These are phyloP conservation scores for Daucus carota DNA, from an alignment of 129 eudicot species.

Conservation along the genomic window DH1_v3.0 NC_030382.2:44248001-44248500, in stretches of 20 bases:
- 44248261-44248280: conserved; percentile 81
- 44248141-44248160: neutral
- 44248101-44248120: conserved; percentile 39
- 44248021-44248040: conserved; percentile 71
- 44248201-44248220: conserved; percentile 80
- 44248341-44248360: neutral
- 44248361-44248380: neutral
- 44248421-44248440: neutral
- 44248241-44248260: conserved; percentile 77
- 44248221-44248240: conserved; percentile 88
- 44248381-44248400: neutral
- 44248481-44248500: neutral
- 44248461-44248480: neutral
- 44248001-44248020: neutral
- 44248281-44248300: conserved; percentile 86
- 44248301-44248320: conserved; percentile 88
- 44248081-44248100: conserved; percentile 58
- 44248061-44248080: conserved; percentile 85
- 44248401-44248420: neutral
- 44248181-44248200: conserved; percentile 33
- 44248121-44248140: neutral
- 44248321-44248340: conserved; percentile 77
- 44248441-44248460: neutral
- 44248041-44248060: conserved; percentile 98
- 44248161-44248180: neutral